Percentiles rank a stretch among this genome's conserved stretches.
phyloP scores from a whole-genome alignment of 2,329 filamentous ascomycete genomes.

The Zopfia rhizophila region DNA sequence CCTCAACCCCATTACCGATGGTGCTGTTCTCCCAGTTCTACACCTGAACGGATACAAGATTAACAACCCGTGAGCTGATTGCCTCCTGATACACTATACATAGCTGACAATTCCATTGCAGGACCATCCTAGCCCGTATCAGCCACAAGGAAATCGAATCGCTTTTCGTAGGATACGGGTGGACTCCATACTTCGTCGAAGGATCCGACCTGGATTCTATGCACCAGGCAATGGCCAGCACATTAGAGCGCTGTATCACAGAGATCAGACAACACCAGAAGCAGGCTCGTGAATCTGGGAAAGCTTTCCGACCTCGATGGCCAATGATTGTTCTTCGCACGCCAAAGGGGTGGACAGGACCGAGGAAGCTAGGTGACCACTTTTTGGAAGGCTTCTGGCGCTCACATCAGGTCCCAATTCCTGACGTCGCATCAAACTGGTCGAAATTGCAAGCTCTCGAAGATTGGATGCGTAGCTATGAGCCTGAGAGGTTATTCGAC shows the following conservation, averaged over 20 bases:
- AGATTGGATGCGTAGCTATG: conserved; percentile 80
- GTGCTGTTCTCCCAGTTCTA: conserved; percentile 79
- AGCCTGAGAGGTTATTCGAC: conserved; percentile 77
- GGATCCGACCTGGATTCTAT: conserved; percentile 77
- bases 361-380: conserved; percentile 75
- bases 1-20: conserved; percentile 80
- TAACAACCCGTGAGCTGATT: too few relatives aligned
- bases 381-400: conserved; percentile 82
- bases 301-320: conserved; percentile 77
- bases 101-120: conserved; percentile 62
- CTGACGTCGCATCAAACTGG: conserved; percentile 73
- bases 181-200: conserved; percentile 83
- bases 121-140: conserved; percentile 77
- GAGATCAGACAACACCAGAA: conserved; percentile 77
- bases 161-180: conserved; percentile 79
- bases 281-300: conserved; percentile 74
- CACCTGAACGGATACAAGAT: conserved; percentile 89
- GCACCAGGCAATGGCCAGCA: conserved; percentile 85
- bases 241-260: conserved; percentile 75
- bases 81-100: too few relatives aligned
- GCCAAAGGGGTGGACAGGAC: conserved; percentile 83
- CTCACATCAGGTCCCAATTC: conserved; percentile 80
- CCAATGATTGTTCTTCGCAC: conserved; percentile 82
- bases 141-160: conserved; percentile 76
- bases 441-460: conserved; percentile 75